phyloP scores from a whole-genome alignment of 2,329 filamentous ascomycete species.

The Fusarium sp. region DNA sequence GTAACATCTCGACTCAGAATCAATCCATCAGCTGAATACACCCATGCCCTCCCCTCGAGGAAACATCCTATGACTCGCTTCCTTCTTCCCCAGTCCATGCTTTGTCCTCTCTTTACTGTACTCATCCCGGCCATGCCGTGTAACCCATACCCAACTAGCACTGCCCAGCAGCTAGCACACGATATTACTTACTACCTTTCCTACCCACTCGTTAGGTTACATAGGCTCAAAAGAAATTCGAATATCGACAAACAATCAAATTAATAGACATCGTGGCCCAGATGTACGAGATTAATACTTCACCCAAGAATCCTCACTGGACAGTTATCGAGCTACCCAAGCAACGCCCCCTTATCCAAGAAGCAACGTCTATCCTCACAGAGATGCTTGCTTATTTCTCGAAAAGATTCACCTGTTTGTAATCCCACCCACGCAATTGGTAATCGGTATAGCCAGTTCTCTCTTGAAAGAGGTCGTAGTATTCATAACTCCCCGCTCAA shows the following conservation, averaged over 20 bases:
- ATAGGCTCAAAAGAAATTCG: constrained; percentile 1
- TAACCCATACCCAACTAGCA: neutral
- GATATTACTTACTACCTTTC: neutral
- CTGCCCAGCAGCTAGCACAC: neutral
- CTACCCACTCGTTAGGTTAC: constrained; percentile 11
- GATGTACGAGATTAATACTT: constrained; percentile 1
- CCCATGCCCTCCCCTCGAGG: neutral
- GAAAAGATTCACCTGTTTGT: neutral
- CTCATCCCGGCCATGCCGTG: constrained; percentile 24
- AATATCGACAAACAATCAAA: constrained; percentile 16
- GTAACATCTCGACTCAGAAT: constrained; percentile 6
- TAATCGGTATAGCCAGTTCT: constrained; percentile 8
- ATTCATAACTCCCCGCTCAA: constrained; percentile 37
- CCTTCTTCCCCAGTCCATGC: neutral
- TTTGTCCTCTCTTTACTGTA: neutral
- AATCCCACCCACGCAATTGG: neutral
- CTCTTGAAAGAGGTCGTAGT: constrained; percentile 17
- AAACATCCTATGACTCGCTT: constrained; percentile 18
- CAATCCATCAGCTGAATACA: neutral
- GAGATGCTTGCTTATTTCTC: neutral
- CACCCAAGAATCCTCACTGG: constrained; percentile 1
- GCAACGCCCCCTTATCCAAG: constrained; percentile 15
- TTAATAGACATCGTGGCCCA: constrained; percentile 14
- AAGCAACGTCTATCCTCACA: constrained; percentile 4
- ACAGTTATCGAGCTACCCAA: neutral